phyloP scores from a whole-genome alignment of 177 flowering plant species.

The Tripterygium wilfordii region DNA sequence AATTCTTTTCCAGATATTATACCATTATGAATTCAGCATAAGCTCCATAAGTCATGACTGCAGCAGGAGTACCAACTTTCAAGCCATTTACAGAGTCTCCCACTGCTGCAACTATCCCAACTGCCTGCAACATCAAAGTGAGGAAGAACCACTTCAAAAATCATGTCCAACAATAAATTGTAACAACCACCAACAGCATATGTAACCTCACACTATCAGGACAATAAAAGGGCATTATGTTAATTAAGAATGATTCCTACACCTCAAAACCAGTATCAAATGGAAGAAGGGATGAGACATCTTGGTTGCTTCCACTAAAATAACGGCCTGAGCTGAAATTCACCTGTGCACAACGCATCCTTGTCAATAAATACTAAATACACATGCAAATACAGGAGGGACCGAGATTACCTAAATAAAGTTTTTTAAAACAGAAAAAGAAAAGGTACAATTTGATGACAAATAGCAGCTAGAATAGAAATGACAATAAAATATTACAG shows the following conservation, averaged over 20 bases:
- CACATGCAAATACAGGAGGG: too few species aligned
- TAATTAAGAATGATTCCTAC: background rate
- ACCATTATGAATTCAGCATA: conserved; percentile 82
- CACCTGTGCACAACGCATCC: conserved; percentile 40
- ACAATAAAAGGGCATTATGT: background rate
- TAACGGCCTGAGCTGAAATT: conserved; percentile 95
- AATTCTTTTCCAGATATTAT: conserved; percentile 10
- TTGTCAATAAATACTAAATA: too few species aligned
- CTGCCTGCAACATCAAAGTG: conserved; percentile 49
- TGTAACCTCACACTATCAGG: background rate
- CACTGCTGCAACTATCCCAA: conserved; percentile 84
- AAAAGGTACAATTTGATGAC: too few species aligned
- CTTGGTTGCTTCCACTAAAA: conserved; percentile 53
- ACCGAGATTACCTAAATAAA: too few species aligned
- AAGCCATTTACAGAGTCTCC: conserved; percentile 70
- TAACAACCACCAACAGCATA: background rate
- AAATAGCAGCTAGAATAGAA: too few species aligned
- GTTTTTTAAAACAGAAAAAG: too few species aligned
- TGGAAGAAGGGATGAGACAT: conserved; percentile 58
- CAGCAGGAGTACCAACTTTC: conserved; percentile 83
- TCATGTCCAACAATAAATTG: too few species aligned
- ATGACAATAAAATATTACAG: too few species aligned
- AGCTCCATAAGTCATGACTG: conserved; percentile 83
- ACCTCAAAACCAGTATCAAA: conserved; percentile 99
- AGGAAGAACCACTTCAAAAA: background rate